Conservation (phyloP, 768 basidiomycete genomes). For the Tricholoma sp. region DNA sequence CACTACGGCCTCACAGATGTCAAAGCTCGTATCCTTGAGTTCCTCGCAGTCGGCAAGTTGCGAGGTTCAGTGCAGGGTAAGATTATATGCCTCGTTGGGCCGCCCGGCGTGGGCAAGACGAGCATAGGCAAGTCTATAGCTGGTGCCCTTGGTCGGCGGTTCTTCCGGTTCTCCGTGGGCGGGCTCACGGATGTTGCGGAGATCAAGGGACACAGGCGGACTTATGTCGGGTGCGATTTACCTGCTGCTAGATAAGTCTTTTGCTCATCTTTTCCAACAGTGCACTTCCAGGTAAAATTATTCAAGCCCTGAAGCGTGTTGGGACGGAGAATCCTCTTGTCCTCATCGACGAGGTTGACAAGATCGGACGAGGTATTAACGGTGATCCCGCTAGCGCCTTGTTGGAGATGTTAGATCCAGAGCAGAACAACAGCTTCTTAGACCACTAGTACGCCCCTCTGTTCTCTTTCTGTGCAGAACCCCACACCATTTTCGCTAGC, state of each 20-base stretch:
- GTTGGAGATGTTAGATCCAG: slow-evolving; percentile 90
- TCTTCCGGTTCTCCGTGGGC: slow-evolving; percentile 96
- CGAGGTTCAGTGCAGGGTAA: slow-evolving; percentile 95
- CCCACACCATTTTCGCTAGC: slow-evolving; percentile 30
- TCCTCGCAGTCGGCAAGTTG: slow-evolving; percentile 92
- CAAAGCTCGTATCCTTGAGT: slow-evolving; percentile 92
- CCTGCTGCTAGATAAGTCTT: not conserved
- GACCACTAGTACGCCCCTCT: slow-evolving; percentile 79
- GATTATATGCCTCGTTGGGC: slow-evolving; percentile 94
- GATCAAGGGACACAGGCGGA: slow-evolving; percentile 96
- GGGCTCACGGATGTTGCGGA: slow-evolving; percentile 97
- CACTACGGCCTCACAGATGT: slow-evolving; percentile 92
- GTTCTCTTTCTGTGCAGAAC: slow-evolving; percentile 3
- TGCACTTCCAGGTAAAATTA: slow-evolving; percentile 91
- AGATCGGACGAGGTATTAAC: slow-evolving; percentile 87
- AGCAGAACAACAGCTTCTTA: slow-evolving; percentile 91
- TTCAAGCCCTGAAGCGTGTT: slow-evolving; percentile 89
- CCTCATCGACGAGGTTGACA: slow-evolving; percentile 94
- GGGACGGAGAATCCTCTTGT: slow-evolving; percentile 94
- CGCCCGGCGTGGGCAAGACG: slow-evolving; percentile 97
- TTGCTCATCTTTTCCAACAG: slow-evolving; percentile 27
- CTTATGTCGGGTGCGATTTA: slow-evolving; percentile 80
- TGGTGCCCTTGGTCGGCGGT: slow-evolving; percentile 82
- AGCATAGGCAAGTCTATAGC: slow-evolving; percentile 95
- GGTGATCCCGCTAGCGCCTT: slow-evolving; percentile 91